Base-by-base conservation (phyloP, 805 yeast genomes). In the Yarrowia sp. region DNA sequence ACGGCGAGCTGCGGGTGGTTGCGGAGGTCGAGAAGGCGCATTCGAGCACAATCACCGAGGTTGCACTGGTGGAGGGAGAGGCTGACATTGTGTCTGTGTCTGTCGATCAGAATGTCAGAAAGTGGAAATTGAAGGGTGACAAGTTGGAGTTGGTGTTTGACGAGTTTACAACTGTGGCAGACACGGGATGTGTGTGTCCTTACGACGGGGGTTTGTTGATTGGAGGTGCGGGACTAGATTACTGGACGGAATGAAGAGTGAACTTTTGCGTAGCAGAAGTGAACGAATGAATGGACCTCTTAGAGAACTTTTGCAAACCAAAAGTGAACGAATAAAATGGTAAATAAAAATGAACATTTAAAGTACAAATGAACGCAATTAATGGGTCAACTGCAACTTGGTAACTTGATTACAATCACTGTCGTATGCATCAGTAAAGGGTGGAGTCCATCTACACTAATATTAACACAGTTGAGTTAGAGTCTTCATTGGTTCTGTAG, bases 181-280 rank as follows among this genome's bases (percentile, higher is more conserved):
- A 94, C 73, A 91, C 97, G 0, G 98, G 97, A 0, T 77, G 87
- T 36, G 91, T 79, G 0, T 55, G 67, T 0, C 70, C 75, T 0
- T 70, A 72, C 5, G 74, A 75, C 12, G 79, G 77, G 0, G 72
- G 72, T 66, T 82, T 36, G 79, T 82, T 0, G 74, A 78, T 91
- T 42, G 97, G 94, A 12, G 97, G 97, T 14, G 89, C 93, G 1
- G 97, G 97, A 2, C 72, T 90, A n/a, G 86, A 91, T 49, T 70
- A 80, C 19, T 87, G 69, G 69, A 19, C 24, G 13, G 17, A 17
- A 6, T 40, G 10, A 17, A 9, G 33, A 44, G n/a, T 14, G 47
- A 44, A 44, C 47, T 39, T 42, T 17, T 17, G 24, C 46, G 24
- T 8, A 42, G 24, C 24, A 12, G 9, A n/a, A 42, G 46, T 42